phyloP scores from a whole-genome alignment of 345 rosid species.

The Lenwebbia sp. region DNA sequence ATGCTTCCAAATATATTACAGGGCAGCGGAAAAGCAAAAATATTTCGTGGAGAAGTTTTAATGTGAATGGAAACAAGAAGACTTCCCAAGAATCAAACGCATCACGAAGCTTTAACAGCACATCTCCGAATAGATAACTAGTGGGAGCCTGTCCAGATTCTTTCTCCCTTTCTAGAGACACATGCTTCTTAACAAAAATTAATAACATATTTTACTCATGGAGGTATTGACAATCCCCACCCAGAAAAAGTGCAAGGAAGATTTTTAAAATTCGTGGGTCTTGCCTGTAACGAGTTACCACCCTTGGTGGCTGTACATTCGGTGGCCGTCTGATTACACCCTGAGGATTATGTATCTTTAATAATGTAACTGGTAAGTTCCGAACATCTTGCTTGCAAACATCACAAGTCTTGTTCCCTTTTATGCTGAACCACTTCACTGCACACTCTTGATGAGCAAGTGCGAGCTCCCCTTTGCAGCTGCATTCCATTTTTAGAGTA shows the following conservation, averaged over 20 bases:
- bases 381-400: conserved; percentile 50
- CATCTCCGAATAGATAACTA: background rate
- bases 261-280: background rate
- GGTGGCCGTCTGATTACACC: conserved; percentile 15
- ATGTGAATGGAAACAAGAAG: background rate
- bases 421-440: conserved; percentile 56
- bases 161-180: background rate
- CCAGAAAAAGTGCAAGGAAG: background rate
- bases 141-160: background rate
- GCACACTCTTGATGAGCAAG: conserved; percentile 60
- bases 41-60: background rate
- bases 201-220: background rate
- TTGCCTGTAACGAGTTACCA: conserved; percentile 28
- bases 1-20: background rate
- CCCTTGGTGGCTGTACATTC: conserved; percentile 15
- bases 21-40: background rate
- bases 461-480: conserved; percentile 60
- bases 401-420: conserved; percentile 50
- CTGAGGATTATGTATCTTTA: conserved; percentile 25
- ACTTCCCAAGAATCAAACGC: background rate
- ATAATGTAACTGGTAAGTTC: conserved; percentile 45
- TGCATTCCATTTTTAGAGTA: conserved; percentile 50
- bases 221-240: background rate
- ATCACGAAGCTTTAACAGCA: background rate
- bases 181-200: background rate